Percentiles rank a stretch among this genome's conserved stretches.
Evolutionary conservation across 768 basidiomycete genomes (phyloP).

Genomic region (Trametes sanguinea): DNA sequence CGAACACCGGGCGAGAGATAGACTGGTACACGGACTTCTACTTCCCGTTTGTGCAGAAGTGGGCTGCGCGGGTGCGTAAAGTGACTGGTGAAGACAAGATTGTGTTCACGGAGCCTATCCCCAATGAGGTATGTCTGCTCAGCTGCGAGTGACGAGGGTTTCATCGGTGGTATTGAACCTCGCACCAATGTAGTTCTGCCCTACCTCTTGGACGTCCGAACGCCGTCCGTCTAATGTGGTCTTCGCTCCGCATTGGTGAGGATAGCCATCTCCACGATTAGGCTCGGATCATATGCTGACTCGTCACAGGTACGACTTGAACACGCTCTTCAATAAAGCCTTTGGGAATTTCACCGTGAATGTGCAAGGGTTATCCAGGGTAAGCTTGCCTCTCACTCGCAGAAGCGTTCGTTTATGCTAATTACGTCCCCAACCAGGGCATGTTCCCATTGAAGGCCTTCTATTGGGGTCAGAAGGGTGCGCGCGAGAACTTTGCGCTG

Average conservation of each 20-base stretch:
- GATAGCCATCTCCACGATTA: background rate
- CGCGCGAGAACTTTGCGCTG: slow-evolving; percentile 75
- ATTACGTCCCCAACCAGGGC: slow-evolving; percentile 45
- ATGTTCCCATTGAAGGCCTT: slow-evolving; percentile 80
- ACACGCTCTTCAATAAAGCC: slow-evolving; percentile 80
- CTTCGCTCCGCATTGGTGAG: slow-evolving; percentile 74
- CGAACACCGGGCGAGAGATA: slow-evolving; percentile 63
- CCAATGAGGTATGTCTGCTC: slow-evolving; percentile 73
- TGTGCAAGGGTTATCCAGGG: slow-evolving; percentile 89
- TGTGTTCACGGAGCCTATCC: slow-evolving; percentile 82
- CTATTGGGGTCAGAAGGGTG: slow-evolving; percentile 86
- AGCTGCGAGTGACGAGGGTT: background rate
- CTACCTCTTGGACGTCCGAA: slow-evolving; percentile 71
- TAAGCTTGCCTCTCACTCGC: slow-evolving; percentile 37
- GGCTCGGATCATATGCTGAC: slow-evolving; percentile 31
- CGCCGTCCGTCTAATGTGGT: slow-evolving; percentile 63
- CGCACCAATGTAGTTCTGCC: slow-evolving; percentile 61
- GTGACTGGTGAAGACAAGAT: slow-evolving; percentile 55
- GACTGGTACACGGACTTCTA: slow-evolving; percentile 90
- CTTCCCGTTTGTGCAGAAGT: slow-evolving; percentile 71
- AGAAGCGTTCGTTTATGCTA: slow-evolving; percentile 32
- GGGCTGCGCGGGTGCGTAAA: slow-evolving; percentile 61
- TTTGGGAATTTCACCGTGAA: slow-evolving; percentile 88
- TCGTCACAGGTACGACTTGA: slow-evolving; percentile 83
- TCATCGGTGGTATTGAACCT: background rate